Evolutionary conservation across 164 flowering plant species (phyloP).

Genomic region (Liquidambar formosana): DNA sequence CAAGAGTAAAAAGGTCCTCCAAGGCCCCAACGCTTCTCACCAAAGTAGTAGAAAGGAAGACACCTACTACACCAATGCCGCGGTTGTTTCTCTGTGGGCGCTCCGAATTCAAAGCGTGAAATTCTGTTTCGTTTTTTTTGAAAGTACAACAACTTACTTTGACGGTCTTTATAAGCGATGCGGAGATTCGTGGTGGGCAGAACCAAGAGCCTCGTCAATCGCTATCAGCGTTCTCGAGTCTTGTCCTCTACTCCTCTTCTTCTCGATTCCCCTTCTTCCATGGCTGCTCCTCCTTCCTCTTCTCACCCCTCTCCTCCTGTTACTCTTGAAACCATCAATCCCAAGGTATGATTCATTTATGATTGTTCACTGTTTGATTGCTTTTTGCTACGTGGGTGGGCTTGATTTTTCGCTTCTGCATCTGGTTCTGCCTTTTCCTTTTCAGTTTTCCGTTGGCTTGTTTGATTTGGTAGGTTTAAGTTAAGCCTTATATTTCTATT

Average conservation of each 20-base stretch:
- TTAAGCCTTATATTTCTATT: background rate
- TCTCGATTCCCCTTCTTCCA: conserved; percentile 15
- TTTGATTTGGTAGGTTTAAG: too few species aligned
- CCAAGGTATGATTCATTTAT: conserved; percentile 68
- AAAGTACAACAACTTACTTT: too few species aligned
- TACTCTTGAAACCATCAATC: conserved; percentile 54
- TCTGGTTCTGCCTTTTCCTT: background rate
- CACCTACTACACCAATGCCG: too few species aligned
- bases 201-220: conserved; percentile 15
- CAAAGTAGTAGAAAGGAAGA: too few species aligned
- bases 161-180: conserved; percentile 31
- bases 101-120: too few species aligned
- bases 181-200: conserved; percentile 50
- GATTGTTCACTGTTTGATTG: background rate
- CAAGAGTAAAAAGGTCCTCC: too few species aligned
- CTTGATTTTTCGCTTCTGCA: background rate
- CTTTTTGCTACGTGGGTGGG: too few species aligned
- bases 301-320: conserved; percentile 36
- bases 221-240: conserved; percentile 6
- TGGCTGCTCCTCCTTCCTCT: conserved; percentile 20
- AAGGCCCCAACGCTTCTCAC: too few species aligned
- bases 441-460: background rate
- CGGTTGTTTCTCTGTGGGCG: too few species aligned
- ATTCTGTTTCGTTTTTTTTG: too few species aligned
- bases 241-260: conserved; percentile 13